A percentile compares a stretch with the other conserved stretches of the same genome.
phyloP scores from a whole-genome alignment of 805 yeast species.

The Starmerella ratchasimensis region DNA sequence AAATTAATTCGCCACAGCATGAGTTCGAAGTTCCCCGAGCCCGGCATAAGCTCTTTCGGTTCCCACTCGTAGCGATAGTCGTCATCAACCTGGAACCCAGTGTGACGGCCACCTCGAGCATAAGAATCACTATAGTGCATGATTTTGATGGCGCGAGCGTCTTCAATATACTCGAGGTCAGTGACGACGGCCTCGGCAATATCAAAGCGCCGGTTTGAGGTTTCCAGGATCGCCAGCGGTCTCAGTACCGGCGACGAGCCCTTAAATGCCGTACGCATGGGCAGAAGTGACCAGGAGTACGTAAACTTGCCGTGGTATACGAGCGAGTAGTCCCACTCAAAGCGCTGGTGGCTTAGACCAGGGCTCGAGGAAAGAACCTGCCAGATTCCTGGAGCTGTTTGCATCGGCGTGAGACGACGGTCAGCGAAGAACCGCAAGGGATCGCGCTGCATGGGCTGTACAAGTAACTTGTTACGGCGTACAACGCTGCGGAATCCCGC shows the following conservation, averaged over 20 bases:
- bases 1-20: constrained; percentile 17
- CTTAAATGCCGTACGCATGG: constrained; percentile 3
- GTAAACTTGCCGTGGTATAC: constrained; percentile 19
- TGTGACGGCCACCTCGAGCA: constrained; percentile 7
- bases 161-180: constrained; percentile 13
- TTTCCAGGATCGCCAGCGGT: constrained; percentile 19
- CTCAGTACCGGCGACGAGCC: constrained; percentile 9
- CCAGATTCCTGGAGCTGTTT: constrained; percentile 11
- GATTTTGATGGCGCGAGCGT: constrained; percentile 6
- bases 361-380: constrained; percentile 16
- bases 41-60: constrained; percentile 10
- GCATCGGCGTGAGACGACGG: constrained; percentile 16
- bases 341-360: constrained; percentile 3
- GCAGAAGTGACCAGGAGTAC: constrained; percentile 22
- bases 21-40: constrained; percentile 6
- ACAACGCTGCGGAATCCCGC: background rate
- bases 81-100: constrained; percentile 14
- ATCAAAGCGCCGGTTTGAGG: constrained; percentile 12
- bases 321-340: constrained; percentile 16
- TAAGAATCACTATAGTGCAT: constrained; percentile 12
- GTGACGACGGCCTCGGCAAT: constrained; percentile 14
- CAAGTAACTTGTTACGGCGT: background rate
- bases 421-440: constrained; percentile 12
- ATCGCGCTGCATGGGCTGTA: background rate
- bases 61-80: constrained; percentile 19